Conservation (phyloP, 495 filamentous ascomycete genomes). For the Annulohypoxylon bovei region DNA sequence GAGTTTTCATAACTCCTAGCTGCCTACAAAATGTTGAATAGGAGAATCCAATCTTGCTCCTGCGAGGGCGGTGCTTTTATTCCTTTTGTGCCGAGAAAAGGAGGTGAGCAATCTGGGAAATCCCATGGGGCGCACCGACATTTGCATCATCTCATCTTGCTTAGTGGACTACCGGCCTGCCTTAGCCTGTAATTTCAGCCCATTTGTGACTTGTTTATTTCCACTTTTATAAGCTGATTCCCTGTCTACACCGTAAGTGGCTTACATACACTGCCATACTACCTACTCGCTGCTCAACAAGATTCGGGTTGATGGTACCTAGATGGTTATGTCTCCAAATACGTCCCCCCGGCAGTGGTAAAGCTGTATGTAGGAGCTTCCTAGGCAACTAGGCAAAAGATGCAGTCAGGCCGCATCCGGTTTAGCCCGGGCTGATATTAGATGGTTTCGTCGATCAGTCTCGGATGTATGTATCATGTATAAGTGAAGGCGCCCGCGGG, state of each 20-base stretch:
- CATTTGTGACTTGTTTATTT: constrained; percentile 10
- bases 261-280: neutral
- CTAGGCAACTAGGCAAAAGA: constrained; percentile 10
- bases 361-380: constrained; percentile 1
- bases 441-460: constrained; percentile 10
- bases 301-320: neutral
- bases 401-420: neutral
- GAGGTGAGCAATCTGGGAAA: neutral
- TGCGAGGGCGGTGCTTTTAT: neutral
- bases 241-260: neutral
- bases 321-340: neutral
- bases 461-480: constrained; percentile 14
- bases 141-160: neutral
- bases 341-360: neutral
- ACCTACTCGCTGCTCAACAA: neutral
- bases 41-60: neutral
- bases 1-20: neutral
- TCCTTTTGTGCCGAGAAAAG: neutral
- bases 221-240: constrained; percentile 17
- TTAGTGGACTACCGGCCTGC: constrained; percentile 4
- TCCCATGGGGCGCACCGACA: neutral
- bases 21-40: neutral
- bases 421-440: neutral
- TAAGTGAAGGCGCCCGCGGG: constrained; percentile 19
- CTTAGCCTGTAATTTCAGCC: constrained; percentile 10